These are phyloP conservation scores for Coemansia sp. DNA, from an alignment of 192 early-diverging fungal species.

Conservation along the genomic window DNA sequence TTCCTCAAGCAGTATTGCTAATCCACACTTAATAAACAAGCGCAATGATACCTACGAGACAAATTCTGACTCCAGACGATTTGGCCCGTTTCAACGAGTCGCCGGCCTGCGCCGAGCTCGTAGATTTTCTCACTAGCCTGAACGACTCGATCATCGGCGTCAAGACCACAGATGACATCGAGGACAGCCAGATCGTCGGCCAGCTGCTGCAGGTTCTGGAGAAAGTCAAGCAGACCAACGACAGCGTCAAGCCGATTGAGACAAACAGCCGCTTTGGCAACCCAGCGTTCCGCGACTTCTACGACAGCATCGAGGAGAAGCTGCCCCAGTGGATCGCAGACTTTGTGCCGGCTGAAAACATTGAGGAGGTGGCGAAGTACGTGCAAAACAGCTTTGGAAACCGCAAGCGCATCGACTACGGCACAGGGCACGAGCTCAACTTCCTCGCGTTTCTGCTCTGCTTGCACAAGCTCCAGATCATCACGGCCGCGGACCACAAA, in stretches of 20 bases:
- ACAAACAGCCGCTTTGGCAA: constrained; percentile 89
- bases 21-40: neutral
- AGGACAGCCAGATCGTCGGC: constrained; percentile 54
- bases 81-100: constrained; percentile 72
- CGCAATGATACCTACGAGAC: constrained; percentile 34
- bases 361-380: constrained; percentile 72
- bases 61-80: constrained; percentile 85
- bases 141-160: constrained; percentile 72
- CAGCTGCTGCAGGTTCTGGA: constrained; percentile 68
- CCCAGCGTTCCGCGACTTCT: constrained; percentile 88
- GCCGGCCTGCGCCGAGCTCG: constrained; percentile 58
- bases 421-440: constrained; percentile 93
- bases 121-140: constrained; percentile 68
- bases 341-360: constrained; percentile 40
- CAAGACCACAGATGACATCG: constrained; percentile 56
- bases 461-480: constrained; percentile 67
- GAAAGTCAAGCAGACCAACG: constrained; percentile 56
- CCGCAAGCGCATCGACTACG: constrained; percentile 92
- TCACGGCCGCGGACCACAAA: constrained; percentile 66
- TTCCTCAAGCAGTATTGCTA: neutral
- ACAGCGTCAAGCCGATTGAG: constrained; percentile 70
- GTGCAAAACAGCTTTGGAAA: constrained; percentile 84
- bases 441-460: constrained; percentile 86
- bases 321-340: constrained; percentile 37
- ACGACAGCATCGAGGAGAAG: constrained; percentile 60